phyloP scores from a whole-genome alignment of 2,329 filamentous ascomycete genomes.

The Magnaporthiopsis poae region DNA sequence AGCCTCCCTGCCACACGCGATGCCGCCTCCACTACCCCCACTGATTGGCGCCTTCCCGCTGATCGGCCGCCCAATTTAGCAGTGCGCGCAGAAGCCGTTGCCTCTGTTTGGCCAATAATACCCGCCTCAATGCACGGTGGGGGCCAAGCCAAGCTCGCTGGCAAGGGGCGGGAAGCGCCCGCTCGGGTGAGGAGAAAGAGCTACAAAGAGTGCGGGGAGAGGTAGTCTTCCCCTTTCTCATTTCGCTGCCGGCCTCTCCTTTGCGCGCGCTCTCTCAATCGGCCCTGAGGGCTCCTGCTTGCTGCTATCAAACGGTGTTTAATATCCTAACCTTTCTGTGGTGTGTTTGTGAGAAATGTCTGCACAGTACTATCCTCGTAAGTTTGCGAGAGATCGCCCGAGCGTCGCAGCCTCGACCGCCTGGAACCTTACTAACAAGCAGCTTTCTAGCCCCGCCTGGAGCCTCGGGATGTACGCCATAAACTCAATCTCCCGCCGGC shows the following conservation, averaged over 20 bases:
- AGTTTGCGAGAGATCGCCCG: constrained; percentile 6
- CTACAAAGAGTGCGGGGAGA: neutral
- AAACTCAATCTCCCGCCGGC: neutral
- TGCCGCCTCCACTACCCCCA: neutral
- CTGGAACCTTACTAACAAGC: neutral
- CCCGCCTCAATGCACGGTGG: neutral
- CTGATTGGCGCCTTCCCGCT: constrained; percentile 4
- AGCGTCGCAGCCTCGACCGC: neutral
- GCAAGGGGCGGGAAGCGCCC: neutral
- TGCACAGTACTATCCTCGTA: constrained; percentile 19
- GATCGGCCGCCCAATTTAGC: constrained; percentile 5
- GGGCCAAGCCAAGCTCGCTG: neutral
- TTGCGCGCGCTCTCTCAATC: neutral
- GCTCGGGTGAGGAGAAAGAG: neutral
- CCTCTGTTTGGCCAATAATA: too few relatives aligned
- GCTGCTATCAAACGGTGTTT: neutral
- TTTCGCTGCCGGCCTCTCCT: neutral
- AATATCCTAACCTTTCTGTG: neutral
- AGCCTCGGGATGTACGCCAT: constrained; percentile 6
- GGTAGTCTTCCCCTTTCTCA: neutral
- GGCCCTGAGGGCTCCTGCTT: neutral
- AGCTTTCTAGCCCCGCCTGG: constrained; percentile 5
- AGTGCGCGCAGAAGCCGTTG: neutral
- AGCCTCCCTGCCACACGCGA: neutral
- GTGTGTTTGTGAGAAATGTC: constrained; percentile 11